Evolutionary conservation across 106 monocot genomes (phyloP).

Genomic region (Dendrobium officinale): DNA sequence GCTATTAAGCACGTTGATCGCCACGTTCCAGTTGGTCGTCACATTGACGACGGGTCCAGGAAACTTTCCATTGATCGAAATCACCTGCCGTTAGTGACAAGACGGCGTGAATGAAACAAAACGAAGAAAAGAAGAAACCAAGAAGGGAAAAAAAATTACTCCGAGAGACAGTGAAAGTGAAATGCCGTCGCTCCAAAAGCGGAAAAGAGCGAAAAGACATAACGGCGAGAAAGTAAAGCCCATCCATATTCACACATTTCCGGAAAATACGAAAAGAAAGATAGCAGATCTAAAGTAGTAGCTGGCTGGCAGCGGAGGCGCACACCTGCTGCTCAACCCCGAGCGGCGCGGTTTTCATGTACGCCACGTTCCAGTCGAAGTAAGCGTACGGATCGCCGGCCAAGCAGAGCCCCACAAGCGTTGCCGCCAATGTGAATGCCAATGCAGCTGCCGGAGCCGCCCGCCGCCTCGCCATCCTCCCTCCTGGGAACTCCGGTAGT

Average conservation of each 20-base stretch:
- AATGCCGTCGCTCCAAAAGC: neutral
- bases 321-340: constrained; percentile 72
- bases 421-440: neutral
- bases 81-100: constrained; percentile 27
- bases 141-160: neutral
- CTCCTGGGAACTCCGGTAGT: no score
- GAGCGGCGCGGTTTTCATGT: constrained; percentile 70
- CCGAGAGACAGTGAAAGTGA: no score
- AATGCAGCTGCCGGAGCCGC: neutral
- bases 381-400: constrained; percentile 58
- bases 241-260: neutral
- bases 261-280: neutral
- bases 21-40: constrained; percentile 74
- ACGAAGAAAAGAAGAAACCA: neutral
- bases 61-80: constrained; percentile 69
- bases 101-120: neutral
- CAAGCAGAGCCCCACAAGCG: neutral
- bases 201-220: neutral
- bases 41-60: constrained; percentile 72
- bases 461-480: neutral
- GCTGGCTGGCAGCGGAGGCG: no score
- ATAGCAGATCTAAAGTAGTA: neutral
- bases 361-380: constrained; percentile 78
- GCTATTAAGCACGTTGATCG: constrained; percentile 71
- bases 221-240: neutral